A percentile compares a stretch with the other conserved stretches of the same genome.
Conservation (phyloP, 1,284 basidiomycete species). For the Malassezia yamatoensis region DNA sequence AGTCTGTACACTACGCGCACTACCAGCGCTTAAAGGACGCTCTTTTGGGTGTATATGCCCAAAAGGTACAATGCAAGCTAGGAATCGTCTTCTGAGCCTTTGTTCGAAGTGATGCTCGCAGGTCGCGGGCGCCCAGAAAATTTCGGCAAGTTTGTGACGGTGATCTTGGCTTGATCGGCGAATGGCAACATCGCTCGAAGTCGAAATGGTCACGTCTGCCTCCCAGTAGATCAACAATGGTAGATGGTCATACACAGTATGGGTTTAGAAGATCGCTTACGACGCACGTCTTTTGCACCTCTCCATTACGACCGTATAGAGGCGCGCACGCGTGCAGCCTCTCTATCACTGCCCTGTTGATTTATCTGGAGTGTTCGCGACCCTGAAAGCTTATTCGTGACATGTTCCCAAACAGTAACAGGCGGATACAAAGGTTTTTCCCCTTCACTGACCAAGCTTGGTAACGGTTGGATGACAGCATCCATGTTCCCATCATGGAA, state of each 20-base stretch:
- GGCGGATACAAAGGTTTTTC: neutral
- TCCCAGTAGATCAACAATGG: constrained; percentile 53
- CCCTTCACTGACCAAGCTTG: neutral
- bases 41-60: constrained; percentile 35
- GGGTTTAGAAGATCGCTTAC: no score
- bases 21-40: constrained; percentile 48
- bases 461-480: neutral
- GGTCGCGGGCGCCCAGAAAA: neutral
- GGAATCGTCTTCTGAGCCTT: constrained; percentile 54
- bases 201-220: constrained; percentile 53
- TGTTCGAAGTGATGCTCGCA: constrained; percentile 63
- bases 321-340: neutral
- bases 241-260: no score
- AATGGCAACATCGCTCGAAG: constrained; percentile 59
- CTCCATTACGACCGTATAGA: neutral
- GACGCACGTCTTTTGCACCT: no score
- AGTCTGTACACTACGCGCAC: constrained; percentile 50
- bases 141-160: neutral
- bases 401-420: neutral
- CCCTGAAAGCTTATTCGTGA: neutral
- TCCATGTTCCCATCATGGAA: neutral
- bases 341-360: neutral
- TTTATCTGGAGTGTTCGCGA: neutral
- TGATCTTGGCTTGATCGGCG: neutral
- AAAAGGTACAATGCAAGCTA: constrained; percentile 49